Percentiles rank a stretch among this genome's conserved stretches.
Conservation (phyloP, 768 basidiomycete genomes). For the Lyophyllum atratum region DNA sequence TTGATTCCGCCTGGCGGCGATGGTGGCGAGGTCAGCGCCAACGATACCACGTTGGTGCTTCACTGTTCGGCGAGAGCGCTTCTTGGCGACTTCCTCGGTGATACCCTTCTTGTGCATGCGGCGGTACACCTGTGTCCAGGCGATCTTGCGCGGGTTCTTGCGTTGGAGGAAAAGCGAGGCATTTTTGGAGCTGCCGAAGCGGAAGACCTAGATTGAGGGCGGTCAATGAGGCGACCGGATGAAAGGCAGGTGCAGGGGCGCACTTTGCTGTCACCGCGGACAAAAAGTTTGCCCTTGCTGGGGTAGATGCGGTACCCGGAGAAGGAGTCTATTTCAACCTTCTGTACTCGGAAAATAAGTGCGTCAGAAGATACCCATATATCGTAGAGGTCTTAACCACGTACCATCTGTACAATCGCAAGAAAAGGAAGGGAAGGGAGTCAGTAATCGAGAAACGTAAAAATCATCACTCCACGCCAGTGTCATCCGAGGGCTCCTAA, state of each 20-base stretch:
- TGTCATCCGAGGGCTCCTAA: constrained; percentile 37
- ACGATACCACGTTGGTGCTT: constrained; percentile 99
- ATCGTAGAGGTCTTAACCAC: constrained; percentile 17
- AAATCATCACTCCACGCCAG: constrained; percentile 9
- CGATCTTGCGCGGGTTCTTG: constrained; percentile 99
- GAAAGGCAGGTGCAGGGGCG: constrained; percentile 16
- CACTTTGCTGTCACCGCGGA: constrained; percentile 95
- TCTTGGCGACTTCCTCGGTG: constrained; percentile 99
- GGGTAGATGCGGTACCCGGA: constrained; percentile 98
- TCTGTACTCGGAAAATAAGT: constrained; percentile 51
- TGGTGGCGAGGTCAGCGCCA: constrained; percentile 91
- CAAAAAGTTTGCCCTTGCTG: constrained; percentile 93
- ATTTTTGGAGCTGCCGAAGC: constrained; percentile 91
- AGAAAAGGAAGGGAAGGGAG: constrained; percentile 5
- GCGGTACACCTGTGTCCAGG: constrained; percentile 93
- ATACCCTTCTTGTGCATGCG: constrained; percentile 99
- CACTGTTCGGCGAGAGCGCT: constrained; percentile 93
- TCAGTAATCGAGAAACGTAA: constrained; percentile 15
- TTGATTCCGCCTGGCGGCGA: constrained; percentile 92
- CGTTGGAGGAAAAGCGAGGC: constrained; percentile 97
- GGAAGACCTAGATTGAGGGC: constrained; percentile 71
- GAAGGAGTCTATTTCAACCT: constrained; percentile 99
- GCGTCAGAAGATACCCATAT: constrained; percentile 14
- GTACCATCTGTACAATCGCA: constrained; percentile 39
- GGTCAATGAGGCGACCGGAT: neutral